Percentiles rank a stretch among this genome's conserved stretches.
Conservation (phyloP, 257 asterid genomes). For the Nicotiana attenuata region DNA sequence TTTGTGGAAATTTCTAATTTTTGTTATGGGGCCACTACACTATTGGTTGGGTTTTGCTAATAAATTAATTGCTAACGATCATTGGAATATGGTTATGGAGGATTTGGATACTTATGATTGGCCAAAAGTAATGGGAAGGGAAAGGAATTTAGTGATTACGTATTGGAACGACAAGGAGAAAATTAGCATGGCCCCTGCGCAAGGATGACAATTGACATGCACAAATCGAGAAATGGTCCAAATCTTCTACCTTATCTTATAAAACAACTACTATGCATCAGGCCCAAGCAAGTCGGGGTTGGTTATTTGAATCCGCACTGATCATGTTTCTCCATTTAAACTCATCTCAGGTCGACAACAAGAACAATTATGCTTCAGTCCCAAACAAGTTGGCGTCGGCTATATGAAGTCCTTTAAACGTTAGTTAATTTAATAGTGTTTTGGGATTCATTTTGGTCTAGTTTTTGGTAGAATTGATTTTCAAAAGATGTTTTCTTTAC, state of each 20-base stretch:
- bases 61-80: background rate
- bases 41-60: background rate
- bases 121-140: background rate
- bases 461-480: background rate
- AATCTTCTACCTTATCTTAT: too few relatives aligned
- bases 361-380: background rate
- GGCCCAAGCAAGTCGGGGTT: background rate
- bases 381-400: background rate
- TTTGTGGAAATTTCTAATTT: background rate
- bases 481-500: background rate
- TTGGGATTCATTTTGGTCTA: background rate
- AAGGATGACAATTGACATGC: conserved; percentile 30
- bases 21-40: background rate
- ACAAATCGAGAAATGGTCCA: too few relatives aligned
- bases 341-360: background rate
- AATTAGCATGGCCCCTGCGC: conserved; percentile 39
- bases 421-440: background rate
- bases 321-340: background rate
- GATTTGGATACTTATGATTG: background rate
- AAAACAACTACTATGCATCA: background rate
- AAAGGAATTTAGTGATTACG: background rate
- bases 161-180: conserved; percentile 34
- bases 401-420: background rate
- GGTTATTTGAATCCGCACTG: background rate
- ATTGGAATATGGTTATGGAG: background rate